phyloP scores from a whole-genome alignment of 768 basidiomycete genomes.

The Termitomyces sp. region DNA sequence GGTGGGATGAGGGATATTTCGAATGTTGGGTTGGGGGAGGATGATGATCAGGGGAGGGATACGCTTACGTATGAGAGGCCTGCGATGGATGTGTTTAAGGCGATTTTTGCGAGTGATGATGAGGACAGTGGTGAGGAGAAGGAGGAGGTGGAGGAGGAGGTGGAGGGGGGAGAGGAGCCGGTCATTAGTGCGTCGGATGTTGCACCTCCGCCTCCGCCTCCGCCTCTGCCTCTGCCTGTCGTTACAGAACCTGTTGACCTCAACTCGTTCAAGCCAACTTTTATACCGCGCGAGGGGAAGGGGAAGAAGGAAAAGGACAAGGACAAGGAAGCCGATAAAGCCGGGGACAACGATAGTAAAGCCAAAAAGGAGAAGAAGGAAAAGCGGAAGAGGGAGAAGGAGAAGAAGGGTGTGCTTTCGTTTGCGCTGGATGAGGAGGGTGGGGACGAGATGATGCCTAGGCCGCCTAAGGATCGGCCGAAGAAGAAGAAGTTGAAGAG shows the following conservation, averaged over 20 bases:
- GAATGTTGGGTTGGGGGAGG: slow-evolving; percentile 89
- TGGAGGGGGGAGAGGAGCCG: slow-evolving; percentile 21
- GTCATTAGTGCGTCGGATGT: slow-evolving; percentile 12
- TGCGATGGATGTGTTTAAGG: slow-evolving; percentile 91
- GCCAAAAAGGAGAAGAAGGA: slow-evolving; percentile 28
- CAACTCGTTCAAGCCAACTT: slow-evolving; percentile 85
- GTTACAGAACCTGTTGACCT: slow-evolving; percentile 40
- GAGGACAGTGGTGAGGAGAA: slow-evolving; percentile 80
- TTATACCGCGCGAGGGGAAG: slow-evolving; percentile 64
- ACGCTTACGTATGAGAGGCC: slow-evolving; percentile 88
- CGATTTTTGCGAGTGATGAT: slow-evolving; percentile 95
- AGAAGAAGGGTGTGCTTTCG: slow-evolving; percentile 52
- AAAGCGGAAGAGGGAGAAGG: slow-evolving; percentile 46
- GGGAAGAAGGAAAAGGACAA: slow-evolving; percentile 40
- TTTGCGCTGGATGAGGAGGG: slow-evolving; percentile 75
- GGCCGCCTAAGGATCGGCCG: slow-evolving; percentile 34
- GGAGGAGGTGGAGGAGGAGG: slow-evolving; percentile 27
- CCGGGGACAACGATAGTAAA: slow-evolving; percentile 44
- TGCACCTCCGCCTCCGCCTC: slow-evolving; percentile 9
- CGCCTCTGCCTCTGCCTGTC: slow-evolving; percentile 4
- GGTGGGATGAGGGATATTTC: slow-evolving; percentile 54
- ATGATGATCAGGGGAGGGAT: slow-evolving; percentile 85
- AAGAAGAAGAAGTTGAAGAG: slow-evolving; percentile 47
- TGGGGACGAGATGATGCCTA: slow-evolving; percentile 29
- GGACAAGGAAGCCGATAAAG: slow-evolving; percentile 42